These are phyloP conservation scores for Colletotrichum acutatum DNA, from an alignment of 2,329 filamentous ascomycete species.

Conservation along the genomic window DNA sequence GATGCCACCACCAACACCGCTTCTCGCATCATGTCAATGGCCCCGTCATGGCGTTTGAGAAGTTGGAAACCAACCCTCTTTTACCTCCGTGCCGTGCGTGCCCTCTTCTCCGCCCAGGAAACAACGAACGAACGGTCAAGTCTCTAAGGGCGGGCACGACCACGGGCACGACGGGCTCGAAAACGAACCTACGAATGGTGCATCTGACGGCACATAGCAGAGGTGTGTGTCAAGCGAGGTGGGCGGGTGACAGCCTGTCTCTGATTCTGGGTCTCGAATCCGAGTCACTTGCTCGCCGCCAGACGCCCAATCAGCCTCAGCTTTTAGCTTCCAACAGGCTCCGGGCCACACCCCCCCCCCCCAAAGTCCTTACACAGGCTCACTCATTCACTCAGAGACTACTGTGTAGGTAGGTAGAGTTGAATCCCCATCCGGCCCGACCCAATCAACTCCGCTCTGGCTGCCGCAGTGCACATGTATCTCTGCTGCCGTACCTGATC, in stretches of 20 bases:
- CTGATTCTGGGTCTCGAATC: slow-evolving; percentile 20
- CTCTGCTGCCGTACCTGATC: slow-evolving; percentile 23
- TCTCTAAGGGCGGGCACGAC: background rate
- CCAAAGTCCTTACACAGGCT: background rate
- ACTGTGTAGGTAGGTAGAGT: too few relatives aligned
- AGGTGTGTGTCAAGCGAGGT: slow-evolving; percentile 28
- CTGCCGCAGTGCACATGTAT: background rate
- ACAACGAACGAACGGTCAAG: slow-evolving; percentile 1
- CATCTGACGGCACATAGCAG: slow-evolving; percentile 19
- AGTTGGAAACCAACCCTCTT: background rate
- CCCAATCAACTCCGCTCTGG: background rate
- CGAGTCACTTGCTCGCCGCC: slow-evolving; percentile 18
- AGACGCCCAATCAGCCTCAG: slow-evolving; percentile 14
- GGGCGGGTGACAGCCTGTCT: slow-evolving; percentile 33
- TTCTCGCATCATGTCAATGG: slow-evolving; percentile 14
- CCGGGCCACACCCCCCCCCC: background rate
- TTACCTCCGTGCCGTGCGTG: background rate
- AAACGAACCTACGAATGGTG: slow-evolving; percentile 7
- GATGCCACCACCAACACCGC: background rate
- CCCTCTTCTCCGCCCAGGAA: background rate
- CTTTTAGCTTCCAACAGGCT: background rate
- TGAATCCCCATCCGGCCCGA: background rate
- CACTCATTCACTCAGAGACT: too few relatives aligned
- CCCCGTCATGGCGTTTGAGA: slow-evolving; percentile 5
- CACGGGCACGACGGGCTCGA: background rate